Percentiles rank a stretch among this genome's conserved stretches.
Evolutionary conservation across 2,329 filamentous ascomycete genomes (phyloP).

Genomic region (Domatiomyces globalis): DNA sequence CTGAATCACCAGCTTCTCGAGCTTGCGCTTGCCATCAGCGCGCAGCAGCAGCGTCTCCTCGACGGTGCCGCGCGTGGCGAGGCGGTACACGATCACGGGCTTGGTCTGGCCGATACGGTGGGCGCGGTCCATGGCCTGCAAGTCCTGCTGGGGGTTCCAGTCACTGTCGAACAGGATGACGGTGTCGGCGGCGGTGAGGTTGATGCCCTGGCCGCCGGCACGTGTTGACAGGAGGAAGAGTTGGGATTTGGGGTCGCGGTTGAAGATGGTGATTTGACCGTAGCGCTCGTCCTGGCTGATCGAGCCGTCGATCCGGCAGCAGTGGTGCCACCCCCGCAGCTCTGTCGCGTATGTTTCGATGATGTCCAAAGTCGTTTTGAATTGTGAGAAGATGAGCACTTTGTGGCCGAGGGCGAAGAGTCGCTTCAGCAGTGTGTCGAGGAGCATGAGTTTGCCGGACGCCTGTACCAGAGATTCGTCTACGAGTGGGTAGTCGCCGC

Average conservation of each 20-base stretch:
- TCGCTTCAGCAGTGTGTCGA: slow-evolving; percentile 68
- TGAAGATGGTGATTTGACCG: slow-evolving; percentile 60
- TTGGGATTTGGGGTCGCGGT: slow-evolving; percentile 48
- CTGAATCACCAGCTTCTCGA: slow-evolving; percentile 91
- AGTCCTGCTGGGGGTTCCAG: slow-evolving; percentile 93
- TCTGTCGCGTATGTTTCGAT: slow-evolving; percentile 69
- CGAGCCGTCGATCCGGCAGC: slow-evolving; percentile 81
- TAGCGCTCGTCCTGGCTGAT: slow-evolving; percentile 61
- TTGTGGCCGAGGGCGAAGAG: slow-evolving; percentile 69
- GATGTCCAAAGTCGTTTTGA: slow-evolving; percentile 85
- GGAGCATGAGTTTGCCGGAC: slow-evolving; percentile 88
- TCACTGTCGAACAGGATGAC: slow-evolving; percentile 82
- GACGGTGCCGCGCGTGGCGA: slow-evolving; percentile 84
- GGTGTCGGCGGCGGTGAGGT: slow-evolving; percentile 78
- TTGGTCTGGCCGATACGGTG: slow-evolving; percentile 88
- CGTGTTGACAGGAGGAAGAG: slow-evolving; percentile 82
- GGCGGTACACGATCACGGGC: slow-evolving; percentile 83
- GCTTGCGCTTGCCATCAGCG: slow-evolving; percentile 76
- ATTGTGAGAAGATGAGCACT: slow-evolving; percentile 90
- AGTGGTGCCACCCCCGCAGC: slow-evolving; percentile 57
- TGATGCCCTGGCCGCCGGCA: slow-evolving; percentile 90
- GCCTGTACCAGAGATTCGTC: slow-evolving; percentile 75
- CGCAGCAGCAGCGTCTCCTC: slow-evolving; percentile 76
- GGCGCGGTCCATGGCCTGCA: slow-evolving; percentile 89
- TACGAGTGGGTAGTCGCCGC: slow-evolving; percentile 39